These are phyloP conservation scores for Aschersonia sp. DNA, from an alignment of 2,329 filamentous ascomycete species.

Conservation along the genomic window DNA sequence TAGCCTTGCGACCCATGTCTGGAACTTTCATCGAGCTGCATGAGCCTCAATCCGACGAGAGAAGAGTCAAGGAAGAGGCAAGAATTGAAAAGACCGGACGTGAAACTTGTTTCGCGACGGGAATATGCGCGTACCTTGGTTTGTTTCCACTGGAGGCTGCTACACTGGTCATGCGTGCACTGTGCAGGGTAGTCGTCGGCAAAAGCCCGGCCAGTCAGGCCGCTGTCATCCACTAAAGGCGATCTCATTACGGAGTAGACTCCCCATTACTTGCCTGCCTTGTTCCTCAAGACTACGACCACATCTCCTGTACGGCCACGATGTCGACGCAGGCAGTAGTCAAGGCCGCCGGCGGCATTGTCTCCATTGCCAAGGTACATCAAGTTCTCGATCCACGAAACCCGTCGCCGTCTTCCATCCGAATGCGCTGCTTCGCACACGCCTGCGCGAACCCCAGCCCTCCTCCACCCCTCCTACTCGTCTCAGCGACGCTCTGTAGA, in stretches of 20 bases:
- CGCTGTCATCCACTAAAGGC: constrained; percentile 2
- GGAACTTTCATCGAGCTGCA: no score
- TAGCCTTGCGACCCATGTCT: no score
- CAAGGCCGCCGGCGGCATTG: constrained; percentile 37
- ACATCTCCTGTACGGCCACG: constrained; percentile 8
- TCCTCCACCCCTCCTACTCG: background rate
- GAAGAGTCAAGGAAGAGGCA: no score
- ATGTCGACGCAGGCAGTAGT: constrained; percentile 49
- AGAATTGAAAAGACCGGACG: no score
- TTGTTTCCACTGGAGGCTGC: no score
- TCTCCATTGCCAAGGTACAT: constrained; percentile 44
- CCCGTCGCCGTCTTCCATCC: no score
- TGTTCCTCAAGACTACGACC: constrained; percentile 3
- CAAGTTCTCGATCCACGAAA: background rate
- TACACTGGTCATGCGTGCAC: background rate
- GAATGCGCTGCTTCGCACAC: background rate
- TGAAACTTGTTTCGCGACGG: no score
- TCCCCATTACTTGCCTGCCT: constrained; percentile 1
- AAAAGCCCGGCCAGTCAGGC: constrained; percentile 7
- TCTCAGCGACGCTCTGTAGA: no score
- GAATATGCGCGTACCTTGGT: no score
- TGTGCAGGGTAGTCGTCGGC: constrained; percentile 3
- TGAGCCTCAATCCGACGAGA: no score
- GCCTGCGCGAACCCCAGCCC: background rate
- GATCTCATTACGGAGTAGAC: background rate